These are phyloP conservation scores for Pseudogymnoascus sp. DNA, from an alignment of 2,329 filamentous ascomycete genomes.

Conservation along the genomic window DNA sequence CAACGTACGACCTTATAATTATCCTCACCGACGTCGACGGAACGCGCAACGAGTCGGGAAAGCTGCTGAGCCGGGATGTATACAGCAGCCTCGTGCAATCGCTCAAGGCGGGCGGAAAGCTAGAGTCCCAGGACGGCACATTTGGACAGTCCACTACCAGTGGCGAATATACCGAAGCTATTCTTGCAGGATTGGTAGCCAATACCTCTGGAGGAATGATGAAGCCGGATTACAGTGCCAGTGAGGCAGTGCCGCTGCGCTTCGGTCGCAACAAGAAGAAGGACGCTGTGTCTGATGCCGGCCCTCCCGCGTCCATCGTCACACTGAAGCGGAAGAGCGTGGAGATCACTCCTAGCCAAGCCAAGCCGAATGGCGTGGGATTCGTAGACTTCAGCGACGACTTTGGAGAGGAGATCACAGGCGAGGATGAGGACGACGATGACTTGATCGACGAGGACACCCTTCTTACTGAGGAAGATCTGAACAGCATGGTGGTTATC, in stretches of 20 bases:
- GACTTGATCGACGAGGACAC: slow-evolving; percentile 89
- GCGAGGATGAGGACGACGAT: slow-evolving; percentile 59
- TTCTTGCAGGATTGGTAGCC: slow-evolving; percentile 68
- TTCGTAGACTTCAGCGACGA: slow-evolving; percentile 63
- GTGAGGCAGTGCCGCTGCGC: slow-evolving; percentile 40
- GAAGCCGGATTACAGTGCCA: slow-evolving; percentile 53
- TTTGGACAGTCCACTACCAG: slow-evolving; percentile 38
- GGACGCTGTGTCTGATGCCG: slow-evolving; percentile 26
- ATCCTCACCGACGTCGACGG: slow-evolving; percentile 74
- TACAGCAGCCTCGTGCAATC: slow-evolving; percentile 62
- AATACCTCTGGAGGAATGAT: slow-evolving; percentile 57
- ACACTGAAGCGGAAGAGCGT: slow-evolving; percentile 25
- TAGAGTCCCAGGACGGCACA: slow-evolving; percentile 61
- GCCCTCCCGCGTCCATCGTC: slow-evolving; percentile 28
- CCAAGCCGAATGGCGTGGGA: slow-evolving; percentile 49
- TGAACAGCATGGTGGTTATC: slow-evolving; percentile 67
- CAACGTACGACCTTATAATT: slow-evolving; percentile 77
- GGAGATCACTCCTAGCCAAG: slow-evolving; percentile 17
- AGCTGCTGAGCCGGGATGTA: slow-evolving; percentile 59
- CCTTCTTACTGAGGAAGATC: slow-evolving; percentile 76
- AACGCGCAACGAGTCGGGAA: slow-evolving; percentile 51
- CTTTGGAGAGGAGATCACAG: slow-evolving; percentile 43
- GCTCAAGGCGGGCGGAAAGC: slow-evolving; percentile 59
- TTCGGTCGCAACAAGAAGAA: slow-evolving; percentile 53
- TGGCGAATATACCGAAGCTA: slow-evolving; percentile 64